These are phyloP conservation scores for Scolecobasidium constrictum DNA, from an alignment of 2,329 filamentous ascomycete genomes.

Conservation along the genomic window DNA sequence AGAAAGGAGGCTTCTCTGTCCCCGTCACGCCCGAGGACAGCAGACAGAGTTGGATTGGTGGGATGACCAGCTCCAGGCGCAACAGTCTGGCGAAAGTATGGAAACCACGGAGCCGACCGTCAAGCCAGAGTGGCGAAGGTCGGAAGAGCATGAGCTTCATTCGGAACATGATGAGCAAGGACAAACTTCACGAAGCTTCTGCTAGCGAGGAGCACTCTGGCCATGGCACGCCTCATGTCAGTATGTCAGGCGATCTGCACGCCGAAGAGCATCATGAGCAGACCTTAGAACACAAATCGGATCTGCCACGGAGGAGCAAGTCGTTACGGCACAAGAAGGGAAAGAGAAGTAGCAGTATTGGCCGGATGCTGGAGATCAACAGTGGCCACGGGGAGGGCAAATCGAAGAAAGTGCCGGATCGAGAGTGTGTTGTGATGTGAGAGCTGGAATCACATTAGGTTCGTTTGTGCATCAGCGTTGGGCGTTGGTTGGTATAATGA, in stretches of 20 bases:
- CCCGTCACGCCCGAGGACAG: slow-evolving; percentile 35
- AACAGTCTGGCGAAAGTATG: slow-evolving; percentile 17
- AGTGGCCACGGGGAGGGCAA: slow-evolving; percentile 9
- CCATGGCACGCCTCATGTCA: background rate
- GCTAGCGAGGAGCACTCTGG: background rate
- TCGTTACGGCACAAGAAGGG: slow-evolving; percentile 9
- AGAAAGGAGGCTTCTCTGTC: slow-evolving; percentile 19
- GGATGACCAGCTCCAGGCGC: slow-evolving; percentile 22
- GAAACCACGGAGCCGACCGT: slow-evolving; percentile 29
- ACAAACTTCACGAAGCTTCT: slow-evolving; percentile 1
- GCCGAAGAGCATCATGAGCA: slow-evolving; percentile 18
- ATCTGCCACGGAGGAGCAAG: slow-evolving; percentile 1
- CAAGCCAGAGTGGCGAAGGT: slow-evolving; percentile 27
- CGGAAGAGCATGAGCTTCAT: slow-evolving; percentile 28
- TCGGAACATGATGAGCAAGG: slow-evolving; percentile 27
- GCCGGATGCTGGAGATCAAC: slow-evolving; percentile 13
- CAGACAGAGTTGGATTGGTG: slow-evolving; percentile 20
- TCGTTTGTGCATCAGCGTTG: no score
- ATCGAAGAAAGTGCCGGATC: slow-evolving; percentile 23
- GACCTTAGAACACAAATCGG: slow-evolving; percentile 14
- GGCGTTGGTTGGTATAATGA: no score
- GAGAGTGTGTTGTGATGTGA: slow-evolving; percentile 35
- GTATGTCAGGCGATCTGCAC: slow-evolving; percentile 1
- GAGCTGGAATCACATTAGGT: no score
- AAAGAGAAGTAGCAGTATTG: slow-evolving; percentile 18